Evolutionary conservation across 768 basidiomycete species (phyloP), one percentile per base, ranked within the genome.

Genomic region (Lyophyllum decastes): DNA sequence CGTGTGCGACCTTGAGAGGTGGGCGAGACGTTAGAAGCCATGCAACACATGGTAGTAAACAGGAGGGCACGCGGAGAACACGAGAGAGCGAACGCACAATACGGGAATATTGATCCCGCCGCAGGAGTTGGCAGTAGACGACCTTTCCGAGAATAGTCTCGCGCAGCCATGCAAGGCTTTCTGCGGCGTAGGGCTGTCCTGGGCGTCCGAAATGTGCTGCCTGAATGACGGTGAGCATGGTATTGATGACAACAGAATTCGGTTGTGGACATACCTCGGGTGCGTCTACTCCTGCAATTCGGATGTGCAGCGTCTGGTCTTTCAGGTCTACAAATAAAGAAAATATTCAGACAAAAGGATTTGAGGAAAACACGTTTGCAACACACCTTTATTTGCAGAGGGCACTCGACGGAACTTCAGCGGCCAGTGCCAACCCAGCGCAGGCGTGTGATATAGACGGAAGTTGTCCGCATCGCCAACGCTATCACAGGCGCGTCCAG

Each of bases 401-500:
- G 95, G 93, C 35, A 94, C 75, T 14, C 70, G 67, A 55, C 90
- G 81, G 49, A 92, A 78, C 61, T 87, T 90, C 60, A 92, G 60
- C 0, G 89, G 92, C 80, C 85, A 90, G 48, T 78, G 76, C 78
- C 87, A 93, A 33, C 91, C 89, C 25, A 91, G 67, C 0, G 82
- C 79, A 0, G 95, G 95, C 0, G 87, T 94, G 66, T 98, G 95
- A 63, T 86, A 97, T 27, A 98, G 68, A 25, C 90, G 77, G 70
- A 96, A 95, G 66, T 93, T 93, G 71, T 98, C 95, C 12, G 82
- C 86, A 65, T 95, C 93, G 2, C 90, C 90, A 51, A 94, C 92
- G 59, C 91, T 92, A 26, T 49, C 2, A 21, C 19, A 51, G 33
- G 24, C 44, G 41, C 41, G 40, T 45, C 45, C 35, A 30, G 22